Conservation (phyloP, 2,329 filamentous ascomycete genomes). For the Karstenula rhodostoma region DNA sequence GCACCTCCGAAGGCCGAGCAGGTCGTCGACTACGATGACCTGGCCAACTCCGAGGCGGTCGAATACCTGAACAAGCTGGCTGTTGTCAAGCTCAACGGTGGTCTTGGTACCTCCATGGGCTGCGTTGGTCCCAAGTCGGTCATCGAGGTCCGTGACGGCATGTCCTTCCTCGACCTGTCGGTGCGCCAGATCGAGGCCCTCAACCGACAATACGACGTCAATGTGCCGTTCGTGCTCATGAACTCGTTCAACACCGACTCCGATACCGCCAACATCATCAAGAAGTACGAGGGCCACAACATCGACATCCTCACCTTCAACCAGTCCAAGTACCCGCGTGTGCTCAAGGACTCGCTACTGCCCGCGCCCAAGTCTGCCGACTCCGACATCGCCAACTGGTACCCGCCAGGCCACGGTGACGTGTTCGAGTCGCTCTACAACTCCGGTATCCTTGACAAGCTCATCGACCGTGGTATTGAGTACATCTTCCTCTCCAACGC, state of each 20-base stretch:
- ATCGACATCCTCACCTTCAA: constrained; percentile 99
- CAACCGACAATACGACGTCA: constrained; percentile 96
- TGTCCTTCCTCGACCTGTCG: constrained; percentile 99
- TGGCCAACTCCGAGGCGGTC: constrained; percentile 88
- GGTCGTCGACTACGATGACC: constrained; percentile 92
- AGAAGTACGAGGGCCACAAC: constrained; percentile 99
- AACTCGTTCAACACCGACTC: constrained; percentile 99
- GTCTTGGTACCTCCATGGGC: constrained; percentile 99
- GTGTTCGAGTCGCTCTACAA: constrained; percentile 99
- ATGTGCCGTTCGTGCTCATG: constrained; percentile 98
- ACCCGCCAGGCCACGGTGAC: constrained; percentile 98
- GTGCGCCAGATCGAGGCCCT: constrained; percentile 99
- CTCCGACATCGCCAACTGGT: constrained; percentile 94
- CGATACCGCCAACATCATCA: constrained; percentile 98
- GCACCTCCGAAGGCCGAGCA: constrained; percentile 90
- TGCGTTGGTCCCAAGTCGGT: constrained; percentile 99
- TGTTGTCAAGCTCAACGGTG: constrained; percentile 98
- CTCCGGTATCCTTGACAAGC: constrained; percentile 96
- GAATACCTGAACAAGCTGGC: constrained; percentile 97
- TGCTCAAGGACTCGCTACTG: constrained; percentile 97
- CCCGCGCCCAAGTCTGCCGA: constrained; percentile 90
- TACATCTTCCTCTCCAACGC: constrained; percentile 99
- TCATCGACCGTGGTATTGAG: constrained; percentile 93
- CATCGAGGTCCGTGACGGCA: constrained; percentile 98
- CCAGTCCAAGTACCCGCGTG: constrained; percentile 97